phyloP scores from a whole-genome alignment of 1,284 basidiomycete species.

The Cutaneotrichosporon sp. region DNA sequence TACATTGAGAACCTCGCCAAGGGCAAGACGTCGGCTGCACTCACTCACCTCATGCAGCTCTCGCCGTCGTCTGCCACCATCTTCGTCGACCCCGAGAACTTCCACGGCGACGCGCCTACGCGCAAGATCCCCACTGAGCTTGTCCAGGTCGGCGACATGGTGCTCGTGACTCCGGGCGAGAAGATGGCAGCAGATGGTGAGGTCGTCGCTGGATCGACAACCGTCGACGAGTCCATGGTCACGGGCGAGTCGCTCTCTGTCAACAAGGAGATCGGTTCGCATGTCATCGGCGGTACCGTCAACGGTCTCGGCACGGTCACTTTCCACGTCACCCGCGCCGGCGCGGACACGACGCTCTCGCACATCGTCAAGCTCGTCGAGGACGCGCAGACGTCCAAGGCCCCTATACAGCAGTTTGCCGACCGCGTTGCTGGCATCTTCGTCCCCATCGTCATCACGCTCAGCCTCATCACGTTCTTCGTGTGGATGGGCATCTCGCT shows the following conservation, averaged over 20 bases:
- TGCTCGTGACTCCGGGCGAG: conserved; percentile 95
- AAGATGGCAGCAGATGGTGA: conserved; percentile 95
- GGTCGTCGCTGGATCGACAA: conserved; percentile 80
- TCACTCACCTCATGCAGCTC: conserved; percentile 94
- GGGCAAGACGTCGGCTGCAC: conserved; percentile 92
- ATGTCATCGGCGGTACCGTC: conserved; percentile 93
- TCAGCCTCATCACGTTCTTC: conserved; percentile 79
- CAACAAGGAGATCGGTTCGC: conserved; percentile 76
- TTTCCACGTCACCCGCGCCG: conserved; percentile 91
- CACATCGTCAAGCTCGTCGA: conserved; percentile 98
- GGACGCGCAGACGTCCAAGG: conserved; percentile 96
- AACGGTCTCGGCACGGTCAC: conserved; percentile 96
- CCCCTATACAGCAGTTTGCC: conserved; percentile 96
- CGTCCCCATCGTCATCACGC: conserved; percentile 85
- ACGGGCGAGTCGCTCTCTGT: conserved; percentile 95
- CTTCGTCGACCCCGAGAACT: conserved; percentile 62
- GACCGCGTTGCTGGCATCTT: conserved; percentile 94
- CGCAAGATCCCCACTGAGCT: conserved; percentile 92
- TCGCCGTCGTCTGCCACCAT: conserved; percentile 94
- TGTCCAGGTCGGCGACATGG: conserved; percentile 87
- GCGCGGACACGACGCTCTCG: conserved; percentile 90
- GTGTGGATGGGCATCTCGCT: conserved; percentile 80
- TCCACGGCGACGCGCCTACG: conserved; percentile 69
- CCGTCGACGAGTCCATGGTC: conserved; percentile 94
- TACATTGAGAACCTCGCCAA: conserved; percentile 97